Evolutionary conservation across 2,329 filamentous ascomycete genomes (phyloP).

Genomic region (Zymoseptoria crescenta): DNA sequence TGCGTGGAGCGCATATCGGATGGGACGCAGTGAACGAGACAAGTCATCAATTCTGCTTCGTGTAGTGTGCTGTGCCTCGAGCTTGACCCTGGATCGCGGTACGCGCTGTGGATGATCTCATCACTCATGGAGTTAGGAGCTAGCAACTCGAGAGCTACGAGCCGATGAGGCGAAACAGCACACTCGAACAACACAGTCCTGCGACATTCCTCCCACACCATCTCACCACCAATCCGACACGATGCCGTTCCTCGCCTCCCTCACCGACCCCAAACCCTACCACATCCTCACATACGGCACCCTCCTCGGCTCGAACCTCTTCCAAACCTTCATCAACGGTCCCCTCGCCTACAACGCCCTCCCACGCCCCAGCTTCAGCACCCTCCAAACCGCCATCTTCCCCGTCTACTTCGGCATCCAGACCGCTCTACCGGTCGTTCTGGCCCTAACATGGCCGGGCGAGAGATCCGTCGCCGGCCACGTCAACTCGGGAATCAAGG

Average conservation of each 20-base stretch:
- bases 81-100: conserved; percentile 1
- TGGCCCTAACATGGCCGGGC: conserved; percentile 77
- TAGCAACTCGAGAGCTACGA: not conserved
- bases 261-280: conserved; percentile 64
- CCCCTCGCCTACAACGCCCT: conserved; percentile 70
- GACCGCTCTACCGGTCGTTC: conserved; percentile 60
- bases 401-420: conserved; percentile 85
- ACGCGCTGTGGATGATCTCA: conserved; percentile 6
- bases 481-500: conserved; percentile 21
- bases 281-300: conserved; percentile 71
- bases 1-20: no score
- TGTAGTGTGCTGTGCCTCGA: not conserved
- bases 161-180: not conserved
- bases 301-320: conserved; percentile 77
- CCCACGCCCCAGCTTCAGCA: conserved; percentile 70
- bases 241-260: conserved; percentile 40
- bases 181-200: not conserved
- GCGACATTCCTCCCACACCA: not conserved
- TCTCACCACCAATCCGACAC: conserved; percentile 2
- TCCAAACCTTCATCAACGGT: conserved; percentile 72
- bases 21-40: no score
- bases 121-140: not conserved
- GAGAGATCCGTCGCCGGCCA: conserved; percentile 29
- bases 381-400: conserved; percentile 73
- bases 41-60: no score